Evolutionary conservation across 1,139 yeast species (phyloP), one percentile per base, ranked within the genome.

Genomic region (Candida mesenterica): DNA sequence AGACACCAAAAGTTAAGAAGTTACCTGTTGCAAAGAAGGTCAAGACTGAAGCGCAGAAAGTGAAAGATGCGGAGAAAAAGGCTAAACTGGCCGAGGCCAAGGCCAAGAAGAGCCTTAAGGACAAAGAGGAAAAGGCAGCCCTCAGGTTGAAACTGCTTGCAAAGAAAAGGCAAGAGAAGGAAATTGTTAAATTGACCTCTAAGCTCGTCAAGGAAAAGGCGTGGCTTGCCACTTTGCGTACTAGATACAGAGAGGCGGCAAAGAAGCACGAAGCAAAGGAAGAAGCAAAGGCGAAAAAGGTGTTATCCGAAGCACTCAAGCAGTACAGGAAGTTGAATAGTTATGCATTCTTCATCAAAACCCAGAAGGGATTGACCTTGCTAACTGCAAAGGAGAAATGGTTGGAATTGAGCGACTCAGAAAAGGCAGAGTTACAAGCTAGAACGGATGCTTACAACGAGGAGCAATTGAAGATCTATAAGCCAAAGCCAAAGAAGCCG

Each of bases 401-500:
- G 62, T 42, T 47, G 15, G 27, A 40, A 4, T 53, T 61, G 43
- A 25, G 60, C 9, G 57, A 48, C 3, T 42, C 37, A 19, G 72
- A 67, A 40, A 59, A 57, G 45, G 58, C 47, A 9, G 36, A 32
- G 4, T 65, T 38, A 41, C 38, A 47, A 18, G 44, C 37, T 4
- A 50, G 55, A 34, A 66, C 67, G 14, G 56, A 54, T 14, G 55
- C 48, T 23, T 48, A 46, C 44, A 65, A 68, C 43, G 59, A 50
- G 5, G 56, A 56, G 34, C 50, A 49, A 33, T 41, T 45, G 31
- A 39, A 54, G 31, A 42, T 52, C 9, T 66, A 48, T 46, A 50
- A 57, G 3, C 66, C 70, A 5, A 62, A 59, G 42, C 75, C 73
- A 31, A 59, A 57, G 39, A 47, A 52, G 9, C 68, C 71, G 3